These are phyloP conservation scores for Pleomassaria siparia DNA, from an alignment of 2,329 filamentous ascomycete genomes.

Conservation along the genomic window DNA sequence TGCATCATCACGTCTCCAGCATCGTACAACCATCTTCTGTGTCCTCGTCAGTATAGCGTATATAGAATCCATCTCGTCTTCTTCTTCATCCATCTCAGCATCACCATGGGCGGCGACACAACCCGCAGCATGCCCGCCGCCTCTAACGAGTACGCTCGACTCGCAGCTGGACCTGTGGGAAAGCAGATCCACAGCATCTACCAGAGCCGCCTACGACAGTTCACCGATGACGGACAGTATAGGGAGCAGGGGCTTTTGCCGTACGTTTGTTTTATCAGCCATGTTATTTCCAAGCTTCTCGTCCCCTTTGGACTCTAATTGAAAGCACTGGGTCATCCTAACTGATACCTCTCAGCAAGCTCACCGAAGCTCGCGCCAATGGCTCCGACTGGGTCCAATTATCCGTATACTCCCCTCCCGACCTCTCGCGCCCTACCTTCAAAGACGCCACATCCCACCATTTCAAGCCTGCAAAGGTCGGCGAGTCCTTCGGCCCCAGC, in stretches of 20 bases:
- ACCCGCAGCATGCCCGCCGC: conserved; percentile 29
- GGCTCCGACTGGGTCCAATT: conserved; percentile 80
- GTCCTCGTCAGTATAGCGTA: conserved; percentile 10
- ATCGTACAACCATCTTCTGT: conserved; percentile 11
- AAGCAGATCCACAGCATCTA: conserved; percentile 76
- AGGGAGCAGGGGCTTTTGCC: conserved; percentile 71
- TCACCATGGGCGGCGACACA: conserved; percentile 40
- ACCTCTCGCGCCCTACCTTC: conserved; percentile 79
- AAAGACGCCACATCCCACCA: conserved; percentile 76
- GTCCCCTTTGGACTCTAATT: background rate
- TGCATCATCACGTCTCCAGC: conserved; percentile 12
- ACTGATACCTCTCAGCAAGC: conserved; percentile 57
- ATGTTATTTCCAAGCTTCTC: background rate
- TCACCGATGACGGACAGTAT: conserved; percentile 73
- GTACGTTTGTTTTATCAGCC: conserved; percentile 47
- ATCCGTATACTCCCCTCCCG: conserved; percentile 80
- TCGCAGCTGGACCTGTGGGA: conserved; percentile 40
- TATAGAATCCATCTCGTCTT: conserved; percentile 1
- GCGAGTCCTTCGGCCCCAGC: conserved; percentile 83
- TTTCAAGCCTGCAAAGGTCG: conserved; percentile 74
- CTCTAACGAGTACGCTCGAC: conserved; percentile 34
- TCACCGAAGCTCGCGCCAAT: conserved; percentile 67
- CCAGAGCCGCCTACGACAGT: conserved; percentile 77
- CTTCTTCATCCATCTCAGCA: background rate
- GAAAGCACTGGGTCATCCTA: background rate